phyloP scores from a whole-genome alignment of 2,329 filamentous ascomycete species.

The Aureobasidium namibiae region DNA sequence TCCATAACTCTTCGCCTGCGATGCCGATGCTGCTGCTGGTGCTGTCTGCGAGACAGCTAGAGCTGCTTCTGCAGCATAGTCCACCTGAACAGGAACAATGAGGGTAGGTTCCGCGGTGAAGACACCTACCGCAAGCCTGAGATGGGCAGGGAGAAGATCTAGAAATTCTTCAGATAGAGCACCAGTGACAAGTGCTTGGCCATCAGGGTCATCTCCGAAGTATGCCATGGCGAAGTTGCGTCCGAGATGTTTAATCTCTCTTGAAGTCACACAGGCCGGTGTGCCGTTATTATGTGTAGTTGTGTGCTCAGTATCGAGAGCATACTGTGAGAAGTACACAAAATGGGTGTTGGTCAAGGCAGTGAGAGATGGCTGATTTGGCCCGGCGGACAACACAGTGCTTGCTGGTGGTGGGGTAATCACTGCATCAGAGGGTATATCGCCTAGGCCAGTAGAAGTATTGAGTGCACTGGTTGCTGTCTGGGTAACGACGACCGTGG shows the following conservation, averaged over 20 bases:
- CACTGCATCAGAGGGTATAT: conserved; percentile 21
- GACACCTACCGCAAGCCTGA: conserved; percentile 25
- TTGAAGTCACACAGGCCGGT: conserved; percentile 24
- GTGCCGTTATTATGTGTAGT: conserved; percentile 22
- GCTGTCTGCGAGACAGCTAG: conserved; percentile 12
- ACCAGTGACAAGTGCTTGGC: conserved; percentile 22
- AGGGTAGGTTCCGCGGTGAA: conserved; percentile 35
- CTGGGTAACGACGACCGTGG: conserved; percentile 24
- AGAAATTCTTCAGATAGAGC: neutral
- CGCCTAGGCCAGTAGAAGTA: conserved; percentile 21
- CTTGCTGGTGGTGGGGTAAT: conserved; percentile 23
- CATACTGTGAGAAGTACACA: conserved; percentile 36
- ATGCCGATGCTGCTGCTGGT: neutral
- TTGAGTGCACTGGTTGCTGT: conserved; percentile 22
- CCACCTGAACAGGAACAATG: conserved; percentile 33
- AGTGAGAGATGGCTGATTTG: neutral
- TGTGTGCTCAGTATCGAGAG: conserved; percentile 29
- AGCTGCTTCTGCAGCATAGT: conserved; percentile 23
- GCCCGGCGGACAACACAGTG: conserved; percentile 6
- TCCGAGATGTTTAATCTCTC: conserved; percentile 28
- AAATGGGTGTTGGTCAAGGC: conserved; percentile 30
- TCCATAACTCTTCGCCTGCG: neutral
- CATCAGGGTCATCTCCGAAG: conserved; percentile 24
- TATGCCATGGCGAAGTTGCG: conserved; percentile 32
- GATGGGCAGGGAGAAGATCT: conserved; percentile 17